A percentile compares a stretch with the other conserved stretches of the same genome.
phyloP scores from a whole-genome alignment of 2,329 filamentous ascomycete genomes.

The Coniella lustricola region DNA sequence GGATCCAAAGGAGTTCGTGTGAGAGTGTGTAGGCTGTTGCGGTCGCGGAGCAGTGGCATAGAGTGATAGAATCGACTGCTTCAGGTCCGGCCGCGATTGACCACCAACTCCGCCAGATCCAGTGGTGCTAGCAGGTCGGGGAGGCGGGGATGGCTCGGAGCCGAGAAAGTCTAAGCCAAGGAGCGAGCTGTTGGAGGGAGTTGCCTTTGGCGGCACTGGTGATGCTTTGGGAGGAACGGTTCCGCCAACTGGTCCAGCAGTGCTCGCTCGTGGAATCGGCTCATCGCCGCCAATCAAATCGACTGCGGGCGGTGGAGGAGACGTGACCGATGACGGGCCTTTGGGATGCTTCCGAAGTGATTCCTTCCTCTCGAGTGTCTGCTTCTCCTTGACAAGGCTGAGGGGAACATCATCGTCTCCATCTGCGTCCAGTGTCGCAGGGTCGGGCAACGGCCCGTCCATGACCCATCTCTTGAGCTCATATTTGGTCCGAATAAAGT shows the following conservation, averaged over 20 bases:
- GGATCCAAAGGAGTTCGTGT: conserved; percentile 60
- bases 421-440: conserved; percentile 74
- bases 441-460: conserved; percentile 91
- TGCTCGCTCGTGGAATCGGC: conserved; percentile 62
- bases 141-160: conserved; percentile 59
- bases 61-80: conserved; percentile 93
- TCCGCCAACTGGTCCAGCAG: conserved; percentile 57
- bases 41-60: conserved; percentile 80
- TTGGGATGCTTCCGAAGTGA: conserved; percentile 54
- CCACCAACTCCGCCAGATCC: conserved; percentile 52
- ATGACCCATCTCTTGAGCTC: conserved; percentile 99
- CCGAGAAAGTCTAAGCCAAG: conserved; percentile 91
- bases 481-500: conserved; percentile 98
- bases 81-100: conserved; percentile 83
- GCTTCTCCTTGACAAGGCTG: conserved; percentile 60
- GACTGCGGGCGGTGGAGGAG: conserved; percentile 40
- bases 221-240: conserved; percentile 54
- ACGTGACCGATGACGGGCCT: conserved; percentile 24
- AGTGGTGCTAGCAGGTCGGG: conserved; percentile 74
- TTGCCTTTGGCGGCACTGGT: conserved; percentile 59
- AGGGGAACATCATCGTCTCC: conserved; percentile 75
- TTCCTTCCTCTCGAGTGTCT: conserved; percentile 53
- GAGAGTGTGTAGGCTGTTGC: conserved; percentile 50
- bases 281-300: conserved; percentile 82
- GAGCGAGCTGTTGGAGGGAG: conserved; percentile 73